phyloP scores from a whole-genome alignment of 2,329 filamentous ascomycete genomes.

The Diaporthe citrichinensis region DNA sequence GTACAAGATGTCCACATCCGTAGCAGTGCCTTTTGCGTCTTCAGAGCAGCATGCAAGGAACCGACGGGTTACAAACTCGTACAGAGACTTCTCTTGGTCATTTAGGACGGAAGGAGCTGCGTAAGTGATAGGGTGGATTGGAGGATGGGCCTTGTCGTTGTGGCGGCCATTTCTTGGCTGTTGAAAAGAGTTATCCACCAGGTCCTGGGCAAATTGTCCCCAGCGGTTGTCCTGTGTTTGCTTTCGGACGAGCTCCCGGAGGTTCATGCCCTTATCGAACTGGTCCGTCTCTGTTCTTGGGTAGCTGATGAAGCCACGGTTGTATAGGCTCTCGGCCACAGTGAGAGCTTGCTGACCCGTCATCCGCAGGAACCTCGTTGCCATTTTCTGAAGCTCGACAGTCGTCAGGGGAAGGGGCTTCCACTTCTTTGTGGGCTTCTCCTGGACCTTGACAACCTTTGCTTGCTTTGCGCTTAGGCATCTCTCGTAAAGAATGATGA shows the following conservation, averaged over 20 bases:
- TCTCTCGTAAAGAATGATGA: slow-evolving; percentile 86
- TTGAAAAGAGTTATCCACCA: slow-evolving; percentile 83
- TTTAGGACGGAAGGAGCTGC: slow-evolving; percentile 75
- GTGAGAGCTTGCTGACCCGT: slow-evolving; percentile 92
- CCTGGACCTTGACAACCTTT: slow-evolving; percentile 86
- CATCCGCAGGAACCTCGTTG: slow-evolving; percentile 90
- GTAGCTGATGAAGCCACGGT: slow-evolving; percentile 96
- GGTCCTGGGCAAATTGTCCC: slow-evolving; percentile 83
- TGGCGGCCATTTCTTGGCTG: slow-evolving; percentile 86
- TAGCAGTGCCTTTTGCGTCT: slow-evolving; percentile 89
- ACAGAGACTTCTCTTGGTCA: slow-evolving; percentile 81
- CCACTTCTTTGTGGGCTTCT: slow-evolving; percentile 94
- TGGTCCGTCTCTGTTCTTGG: slow-evolving; percentile 97
- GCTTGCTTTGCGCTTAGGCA: slow-evolving; percentile 84
- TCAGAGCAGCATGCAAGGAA: slow-evolving; percentile 97
- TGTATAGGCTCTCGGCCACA: slow-evolving; percentile 88
- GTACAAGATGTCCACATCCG: slow-evolving; percentile 87
- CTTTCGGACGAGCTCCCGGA: slow-evolving; percentile 84
- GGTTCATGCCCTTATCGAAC: slow-evolving; percentile 91
- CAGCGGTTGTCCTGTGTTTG: slow-evolving; percentile 83
- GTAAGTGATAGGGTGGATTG: slow-evolving; percentile 95
- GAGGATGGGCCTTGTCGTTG: slow-evolving; percentile 97
- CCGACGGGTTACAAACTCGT: slow-evolving; percentile 91
- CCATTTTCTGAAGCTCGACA: slow-evolving; percentile 96
- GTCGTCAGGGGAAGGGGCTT: slow-evolving; percentile 94